Evolutionary conservation across 306 rosid genomes (phyloP), one percentile per base, ranked within the genome.

Genomic region (Vigna reflexopilosa): DNA sequence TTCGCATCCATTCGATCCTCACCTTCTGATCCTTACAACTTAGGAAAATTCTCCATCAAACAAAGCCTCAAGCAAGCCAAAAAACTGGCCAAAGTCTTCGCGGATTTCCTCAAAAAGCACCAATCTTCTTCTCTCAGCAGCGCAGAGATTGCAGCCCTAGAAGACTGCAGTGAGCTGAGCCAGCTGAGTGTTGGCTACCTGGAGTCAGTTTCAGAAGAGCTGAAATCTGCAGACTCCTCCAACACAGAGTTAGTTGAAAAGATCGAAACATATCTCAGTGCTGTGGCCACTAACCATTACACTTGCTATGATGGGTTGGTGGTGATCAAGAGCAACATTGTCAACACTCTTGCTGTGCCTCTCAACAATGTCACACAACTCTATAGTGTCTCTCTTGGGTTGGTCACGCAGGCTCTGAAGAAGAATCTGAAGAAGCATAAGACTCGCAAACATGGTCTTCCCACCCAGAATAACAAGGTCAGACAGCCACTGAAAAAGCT

Each of bases 211-310:
- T 26, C 77, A 0, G 50, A 51, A 1, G 87, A 79, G 38, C 85
- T 89, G 7, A 76, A 66, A 9, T 56, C 88, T 0, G 50, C 78
- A 0, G 19, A 36, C 6, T 20, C 73, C 0, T 20, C 62, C 7
- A 54, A 52, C 40, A 47, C 48, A 16, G 87, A 77, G 64, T 50
- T 89, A 42, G 90, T 87, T 10, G 89, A 88, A 26, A 76, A 68
- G 3, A 72, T 89, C 0, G 84, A 83, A 73, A 87, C 94, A 1
- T 68, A 83, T 67, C 79, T 91, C 17, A 91, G 97, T 42, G 96
- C 93, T 3, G 86, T 89, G n/a, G 90, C 90, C 16, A 93, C 96
- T 1, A 93, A 93, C 67, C 97, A 91, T 9, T 88, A 89, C 76
- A 93, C 96, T 1, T 93, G 98, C 63, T 70, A 74, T 59, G 98